Evolutionary conservation across 495 filamentous ascomycete genomes (phyloP).

Genomic region (Glutinoglossum americanum): DNA sequence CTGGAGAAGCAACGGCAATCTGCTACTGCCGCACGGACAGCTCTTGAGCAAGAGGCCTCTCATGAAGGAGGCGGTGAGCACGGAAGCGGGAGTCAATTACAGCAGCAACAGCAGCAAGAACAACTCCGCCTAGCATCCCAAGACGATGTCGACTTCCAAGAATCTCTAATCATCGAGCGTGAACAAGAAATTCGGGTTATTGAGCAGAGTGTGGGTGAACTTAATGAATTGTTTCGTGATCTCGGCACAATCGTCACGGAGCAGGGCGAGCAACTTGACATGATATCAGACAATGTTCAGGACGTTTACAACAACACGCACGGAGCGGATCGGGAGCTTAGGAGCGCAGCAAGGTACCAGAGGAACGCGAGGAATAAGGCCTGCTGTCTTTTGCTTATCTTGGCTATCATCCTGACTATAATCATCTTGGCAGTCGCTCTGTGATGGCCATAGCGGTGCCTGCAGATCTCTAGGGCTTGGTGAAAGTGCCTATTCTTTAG

Average conservation of each 20-base stretch:
- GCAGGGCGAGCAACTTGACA: conserved; percentile 77
- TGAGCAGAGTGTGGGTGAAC: conserved; percentile 81
- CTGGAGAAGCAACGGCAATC: conserved; percentile 83
- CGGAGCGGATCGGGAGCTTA: conserved; percentile 68
- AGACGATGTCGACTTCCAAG: conserved; percentile 94
- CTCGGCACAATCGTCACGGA: conserved; percentile 89
- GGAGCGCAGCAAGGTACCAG: conserved; percentile 70
- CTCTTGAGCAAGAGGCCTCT: conserved; percentile 27
- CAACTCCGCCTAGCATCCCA: conserved; percentile 68
- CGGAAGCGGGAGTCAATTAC: conserved; percentile 16
- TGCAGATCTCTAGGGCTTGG: not conserved
- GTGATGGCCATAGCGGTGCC: not conserved
- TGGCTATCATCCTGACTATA: conserved; percentile 72
- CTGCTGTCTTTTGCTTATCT: conserved; percentile 77
- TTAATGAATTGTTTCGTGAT: conserved; percentile 92
- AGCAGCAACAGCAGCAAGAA: conserved; percentile 51
- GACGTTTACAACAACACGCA: conserved; percentile 55
- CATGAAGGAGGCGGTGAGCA: conserved; percentile 11
- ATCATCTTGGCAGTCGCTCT: conserved; percentile 67
- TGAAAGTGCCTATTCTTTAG: not conserved
- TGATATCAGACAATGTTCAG: conserved; percentile 72
- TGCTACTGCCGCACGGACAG: conserved; percentile 54
- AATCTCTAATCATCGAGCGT: conserved; percentile 81
- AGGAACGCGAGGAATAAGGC: conserved; percentile 81
- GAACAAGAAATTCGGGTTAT: conserved; percentile 93